These are phyloP conservation scores for Xylariomycetidae sp. DNA, from an alignment of 2,329 filamentous ascomycete species.

Conservation along the genomic window DNA sequence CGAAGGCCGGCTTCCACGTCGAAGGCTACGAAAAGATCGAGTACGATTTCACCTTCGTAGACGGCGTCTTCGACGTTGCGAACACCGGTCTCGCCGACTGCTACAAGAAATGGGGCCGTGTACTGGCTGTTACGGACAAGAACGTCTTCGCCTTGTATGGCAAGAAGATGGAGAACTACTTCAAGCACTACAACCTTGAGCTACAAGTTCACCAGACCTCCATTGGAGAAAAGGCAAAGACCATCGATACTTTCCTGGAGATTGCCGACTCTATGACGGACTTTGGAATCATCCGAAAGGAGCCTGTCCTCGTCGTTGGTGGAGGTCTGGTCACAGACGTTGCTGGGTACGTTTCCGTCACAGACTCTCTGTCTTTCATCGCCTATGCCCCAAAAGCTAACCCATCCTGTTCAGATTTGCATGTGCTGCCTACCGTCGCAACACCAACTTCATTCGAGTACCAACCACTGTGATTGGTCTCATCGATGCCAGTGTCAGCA, in stretches of 20 bases:
- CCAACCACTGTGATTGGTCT: constrained; percentile 72
- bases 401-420: too few relatives aligned
- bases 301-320: constrained; percentile 62
- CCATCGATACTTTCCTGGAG: constrained; percentile 62
- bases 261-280: constrained; percentile 73
- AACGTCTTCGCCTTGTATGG: constrained; percentile 69
- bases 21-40: constrained; percentile 73
- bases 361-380: neutral
- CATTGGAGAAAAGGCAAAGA: constrained; percentile 73
- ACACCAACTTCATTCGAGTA: constrained; percentile 69
- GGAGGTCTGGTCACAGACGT: constrained; percentile 70
- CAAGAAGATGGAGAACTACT: constrained; percentile 61
- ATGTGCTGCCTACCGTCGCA: constrained; percentile 66
- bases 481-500: constrained; percentile 70
- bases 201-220: constrained; percentile 67
- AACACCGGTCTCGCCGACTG: constrained; percentile 60
- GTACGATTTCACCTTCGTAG: constrained; percentile 70
- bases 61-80: constrained; percentile 58
- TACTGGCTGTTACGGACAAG: constrained; percentile 64
- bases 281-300: constrained; percentile 66
- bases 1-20: constrained; percentile 62
- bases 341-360: constrained; percentile 55
- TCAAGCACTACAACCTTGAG: constrained; percentile 57
- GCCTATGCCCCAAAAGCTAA: too few relatives aligned
- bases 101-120: constrained; percentile 61